Base-by-base conservation (phyloP, 352 stramenopile genomes). In the Globisporangium acanthophoron region DNA sequence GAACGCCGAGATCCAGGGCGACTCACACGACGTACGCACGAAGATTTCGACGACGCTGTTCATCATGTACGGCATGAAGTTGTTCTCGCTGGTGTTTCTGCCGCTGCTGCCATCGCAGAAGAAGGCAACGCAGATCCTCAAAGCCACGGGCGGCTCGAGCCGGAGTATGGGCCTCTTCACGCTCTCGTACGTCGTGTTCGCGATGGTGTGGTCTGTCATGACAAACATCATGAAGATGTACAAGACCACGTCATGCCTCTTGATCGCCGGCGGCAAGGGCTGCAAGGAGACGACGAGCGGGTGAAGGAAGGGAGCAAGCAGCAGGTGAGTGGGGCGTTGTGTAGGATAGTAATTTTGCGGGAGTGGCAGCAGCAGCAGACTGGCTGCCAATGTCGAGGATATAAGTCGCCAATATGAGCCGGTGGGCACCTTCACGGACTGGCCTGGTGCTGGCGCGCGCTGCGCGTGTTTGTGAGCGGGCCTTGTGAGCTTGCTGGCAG, bases 11-110 rank as follows among this genome's bases (percentile, higher is more conserved):
- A 74, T 85, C 56, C 56, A 64, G 40, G 56, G 43, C 24, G 74
- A 85, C 62, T 65, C 70, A 18, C 55, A 52, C 39, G 59, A 76
- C 13, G 59, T 76, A 24, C 74, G 72, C 37, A 59, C 29, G 49
- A 45, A 80, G 44, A 59, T 80, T 24, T 71, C 67, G 12, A 62
- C 60, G 53, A 78, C 67, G 44, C 67, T 69, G n/a, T n/a, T 78
- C 16, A 66, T 85, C 58, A 65, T 65, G 54, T 85, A 85, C 49
- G 52, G 52, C n/a, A 76, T 81, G 69, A 76, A 75, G 54, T 24
- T 81, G 35, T 43, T 81, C 18, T 76, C 70, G 35, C 62, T 76
- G 11, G 29, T 64, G 4, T 70, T 52, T 20, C 62, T 76, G 15
- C 60, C 66, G 37, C 56, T 76, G 39, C 43, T 76, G 43, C 69